phyloP scores from a whole-genome alignment of 352 stramenopile species.

The Globisporangium cederbergense region DNA sequence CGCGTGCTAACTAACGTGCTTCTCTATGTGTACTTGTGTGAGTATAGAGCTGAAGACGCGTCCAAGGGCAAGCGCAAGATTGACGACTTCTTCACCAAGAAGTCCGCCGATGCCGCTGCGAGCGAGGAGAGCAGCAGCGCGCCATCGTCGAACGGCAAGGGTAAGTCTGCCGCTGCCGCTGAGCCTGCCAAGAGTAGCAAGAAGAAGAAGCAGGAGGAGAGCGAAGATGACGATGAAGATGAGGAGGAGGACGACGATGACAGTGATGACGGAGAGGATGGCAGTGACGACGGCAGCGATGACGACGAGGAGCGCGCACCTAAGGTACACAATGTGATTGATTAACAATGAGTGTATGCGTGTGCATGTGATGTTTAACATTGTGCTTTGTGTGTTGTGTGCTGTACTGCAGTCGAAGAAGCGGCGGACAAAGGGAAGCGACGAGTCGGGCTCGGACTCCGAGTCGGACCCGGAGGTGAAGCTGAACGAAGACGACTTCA shows the following conservation, averaged over 20 bases:
- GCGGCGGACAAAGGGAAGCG: constrained; percentile 55
- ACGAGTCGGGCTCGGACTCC: constrained; percentile 58
- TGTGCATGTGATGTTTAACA: not conserved
- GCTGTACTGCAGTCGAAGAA: constrained; percentile 45
- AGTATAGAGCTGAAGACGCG: constrained; percentile 33
- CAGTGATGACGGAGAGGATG: constrained; percentile 31
- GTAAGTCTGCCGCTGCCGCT: constrained; percentile 26
- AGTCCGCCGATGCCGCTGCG: constrained; percentile 2
- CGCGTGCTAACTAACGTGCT: not conserved
- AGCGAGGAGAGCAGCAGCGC: constrained; percentile 15
- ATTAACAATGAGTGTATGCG: not conserved
- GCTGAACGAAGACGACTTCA: constrained; percentile 84
- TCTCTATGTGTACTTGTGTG: not conserved
- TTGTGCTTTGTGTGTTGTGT: not conserved
- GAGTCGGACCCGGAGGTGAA: constrained; percentile 77
- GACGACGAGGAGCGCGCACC: constrained; percentile 47
- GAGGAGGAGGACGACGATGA: constrained; percentile 47
- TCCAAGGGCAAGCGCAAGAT: constrained; percentile 42
- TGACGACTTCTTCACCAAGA: constrained; percentile 23
- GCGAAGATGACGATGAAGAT: constrained; percentile 46
- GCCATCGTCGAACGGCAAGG: constrained; percentile 28
- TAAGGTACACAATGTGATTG: constrained; percentile 19
- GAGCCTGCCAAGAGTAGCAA: constrained; percentile 2
- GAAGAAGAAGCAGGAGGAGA: constrained; percentile 25
- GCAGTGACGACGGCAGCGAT: constrained; percentile 31